Base-by-base conservation (phyloP, 2,329 filamentous ascomycete genomes). In the Zymoseptoria brevis region DNA sequence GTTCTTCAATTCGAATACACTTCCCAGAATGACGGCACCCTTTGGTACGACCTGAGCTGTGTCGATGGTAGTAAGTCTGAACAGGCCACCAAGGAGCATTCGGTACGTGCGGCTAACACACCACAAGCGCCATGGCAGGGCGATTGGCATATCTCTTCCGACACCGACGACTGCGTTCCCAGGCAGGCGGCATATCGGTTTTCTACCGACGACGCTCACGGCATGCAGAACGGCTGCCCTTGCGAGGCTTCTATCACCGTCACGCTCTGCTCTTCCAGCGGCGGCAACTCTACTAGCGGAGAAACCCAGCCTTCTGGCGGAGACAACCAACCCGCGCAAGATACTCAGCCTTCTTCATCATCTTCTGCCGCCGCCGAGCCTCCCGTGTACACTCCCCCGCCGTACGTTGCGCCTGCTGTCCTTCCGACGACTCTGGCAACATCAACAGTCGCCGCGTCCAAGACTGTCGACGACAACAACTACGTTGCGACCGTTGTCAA, bases 1-100 rank as follows among this genome's bases (percentile, higher is more conserved):
- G 68, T 73, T 61, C 65, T 74, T 55, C 73, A 75, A 60, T 74
- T 72, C 61, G 73, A 75, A 66, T 75, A 74, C 65, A 74, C 73
- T 51, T 72, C 65, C 64, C 71, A 72, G 57, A 64, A 69, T 57
- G 70, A 72, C 55, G 67, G 66, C 59, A 72, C 62, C 55, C 71
- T 75, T 65, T 75, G 73, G 73, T 74, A 71, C 64, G 73, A 75
- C 65, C 59, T 74, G 62, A 73, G 69, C 66, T 69, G 70, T 52
- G 71, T 74, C 55, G 65, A 73, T 60, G 73, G 73, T 55, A 72
- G 74, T 45, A 45, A 45, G 35, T 45, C 16, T 45, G 4, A n/a
- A 45, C 13, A n/a, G 16, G 35, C 3, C 16, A 16, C 13, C 35
- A 45, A 29, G 8, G 35, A 45, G 35, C 13, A 45, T 16, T 16